Evolutionary conservation across 2,329 filamentous ascomycete genomes (phyloP), one percentile per base, ranked within the genome.

Genomic region (Lachnellula arida): DNA sequence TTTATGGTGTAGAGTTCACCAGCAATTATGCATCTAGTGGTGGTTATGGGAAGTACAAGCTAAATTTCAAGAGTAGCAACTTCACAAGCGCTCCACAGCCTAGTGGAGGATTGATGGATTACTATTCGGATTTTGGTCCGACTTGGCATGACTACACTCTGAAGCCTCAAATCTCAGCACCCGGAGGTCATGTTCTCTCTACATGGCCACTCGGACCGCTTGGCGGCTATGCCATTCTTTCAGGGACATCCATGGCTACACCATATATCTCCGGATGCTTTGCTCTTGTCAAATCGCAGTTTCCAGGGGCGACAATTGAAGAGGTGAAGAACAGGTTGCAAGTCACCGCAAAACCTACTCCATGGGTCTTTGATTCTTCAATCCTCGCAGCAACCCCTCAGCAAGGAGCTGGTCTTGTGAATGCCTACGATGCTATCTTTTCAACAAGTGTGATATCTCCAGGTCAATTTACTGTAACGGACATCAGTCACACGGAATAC

Each of bases 221-320:
- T 17, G 66, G 66, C 1, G 68, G 66, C 12, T 74, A 72, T 32
- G 65, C 67, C 2, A 69, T 72, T 28, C 60, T 73, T 17, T 68
- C 65, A 1, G 72, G 71, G 1, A 73, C 72, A 0, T 72, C 70
- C 3, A 73, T 74, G 72, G 67, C 71, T 1, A 68, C 70, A 0
- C 71, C 72, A 0, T 73, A 67, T 48, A 55, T 70, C 0, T 63
- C 69, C 17, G 71, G 65, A 5, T 67, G 64, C 2, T 72, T 69
- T 34, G 72, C 71, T 7, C 64, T 73, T 6, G 59, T 74, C 8
- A 73, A 72, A 52, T 71, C 65, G 2, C 65, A 65, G 32, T 64
- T 64, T 44, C 71, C 70, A 0, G 44, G 59, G 5, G 49, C 67
- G 4, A 66, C 61, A 0, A 54, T 68, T 2, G 50, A 58, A 0